Conservation (phyloP, 148 eudicot species). For the Chenopodium formosanum region DNA sequence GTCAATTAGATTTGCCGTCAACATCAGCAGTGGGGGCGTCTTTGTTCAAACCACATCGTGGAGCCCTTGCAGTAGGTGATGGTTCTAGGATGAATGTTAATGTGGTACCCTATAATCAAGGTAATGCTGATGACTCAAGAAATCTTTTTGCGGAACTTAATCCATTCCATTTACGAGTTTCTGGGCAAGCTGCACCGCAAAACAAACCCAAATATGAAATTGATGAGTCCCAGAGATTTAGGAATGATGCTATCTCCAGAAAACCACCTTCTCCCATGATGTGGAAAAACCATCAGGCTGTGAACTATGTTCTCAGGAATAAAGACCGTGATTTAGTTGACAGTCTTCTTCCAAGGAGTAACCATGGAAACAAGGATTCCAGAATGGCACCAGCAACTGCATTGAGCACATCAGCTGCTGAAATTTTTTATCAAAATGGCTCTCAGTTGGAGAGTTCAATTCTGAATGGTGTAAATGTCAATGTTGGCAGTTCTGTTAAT, state of each 20-base stretch:
- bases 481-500: constrained; percentile 25
- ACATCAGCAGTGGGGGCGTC: constrained; percentile 71
- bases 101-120: constrained; percentile 67
- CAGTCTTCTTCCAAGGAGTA: constrained; percentile 42
- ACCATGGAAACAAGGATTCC: constrained; percentile 35
- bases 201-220: constrained; percentile 48
- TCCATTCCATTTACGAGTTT: constrained; percentile 75
- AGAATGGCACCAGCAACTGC: constrained; percentile 47
- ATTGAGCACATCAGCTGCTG: constrained; percentile 38
- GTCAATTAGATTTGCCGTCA: constrained; percentile 55
- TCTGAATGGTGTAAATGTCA: constrained; percentile 25
- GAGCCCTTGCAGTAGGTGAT: constrained; percentile 70
- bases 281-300: constrained; percentile 76
- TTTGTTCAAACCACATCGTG: constrained; percentile 74
- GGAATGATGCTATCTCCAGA: constrained; percentile 51
- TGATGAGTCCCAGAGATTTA: constrained; percentile 52
- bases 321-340: constrained; percentile 50
- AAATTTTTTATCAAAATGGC: constrained; percentile 32
- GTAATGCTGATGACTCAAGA: constrained; percentile 57
- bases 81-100: constrained; percentile 82
- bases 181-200: constrained; percentile 58
- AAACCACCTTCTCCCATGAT: constrained; percentile 68
- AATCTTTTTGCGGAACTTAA: constrained; percentile 94
- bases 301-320: constrained; percentile 60
- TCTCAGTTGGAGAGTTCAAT: constrained; percentile 30